Evolutionary conservation across 495 filamentous ascomycete genomes (phyloP), one percentile per base, ranked within the genome.

Genomic region (Aspergillus biplanus): DNA sequence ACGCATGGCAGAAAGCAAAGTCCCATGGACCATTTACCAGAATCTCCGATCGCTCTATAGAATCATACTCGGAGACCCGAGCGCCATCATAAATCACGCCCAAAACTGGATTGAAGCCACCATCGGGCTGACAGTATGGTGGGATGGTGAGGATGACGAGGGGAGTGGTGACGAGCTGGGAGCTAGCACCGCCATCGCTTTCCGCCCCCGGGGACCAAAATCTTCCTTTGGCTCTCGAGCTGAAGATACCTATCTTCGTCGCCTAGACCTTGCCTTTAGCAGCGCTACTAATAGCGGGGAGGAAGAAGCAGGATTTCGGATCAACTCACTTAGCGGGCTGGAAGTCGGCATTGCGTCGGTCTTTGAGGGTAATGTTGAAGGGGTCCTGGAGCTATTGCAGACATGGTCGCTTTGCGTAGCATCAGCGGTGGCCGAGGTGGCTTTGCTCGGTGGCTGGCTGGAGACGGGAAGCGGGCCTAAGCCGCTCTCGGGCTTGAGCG

Each of bases 51-150:
- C 85, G 12, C 73, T 96, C 11, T 96, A 96, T 68, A 86, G 86
- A 15, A 86, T 92, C 39, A 74, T 95, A 7, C 84, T 92, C 3
- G 93, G 93, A 21, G 83, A 87, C 50, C 74, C 83, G 11, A 77
- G 82, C 9, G 87, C 91, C 12, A 91, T 96, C 63, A 78, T 93
- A 39, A 82, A 83, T 35, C 77, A 83, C 52, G 81, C 92, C 9
- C 83, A 90, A 66, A 92, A 95, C 72, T 97, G 92, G 93, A 82
- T 92, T 50, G 93, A 97, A 74, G 92, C 92, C 0, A 89, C 89
- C 2, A 74, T 96, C 53, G 89, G 86, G 5, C 74, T 96, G 50
- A 89, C 92, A 9, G 87, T 88, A 0, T 97, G 93, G 93, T 96
- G 92, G 92, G 87, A 92, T 71, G 90, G 93, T 39, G 84, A 90